Conservation (phyloP, 1,284 basidiomycete genomes). For the Boletus calvinii region DNA sequence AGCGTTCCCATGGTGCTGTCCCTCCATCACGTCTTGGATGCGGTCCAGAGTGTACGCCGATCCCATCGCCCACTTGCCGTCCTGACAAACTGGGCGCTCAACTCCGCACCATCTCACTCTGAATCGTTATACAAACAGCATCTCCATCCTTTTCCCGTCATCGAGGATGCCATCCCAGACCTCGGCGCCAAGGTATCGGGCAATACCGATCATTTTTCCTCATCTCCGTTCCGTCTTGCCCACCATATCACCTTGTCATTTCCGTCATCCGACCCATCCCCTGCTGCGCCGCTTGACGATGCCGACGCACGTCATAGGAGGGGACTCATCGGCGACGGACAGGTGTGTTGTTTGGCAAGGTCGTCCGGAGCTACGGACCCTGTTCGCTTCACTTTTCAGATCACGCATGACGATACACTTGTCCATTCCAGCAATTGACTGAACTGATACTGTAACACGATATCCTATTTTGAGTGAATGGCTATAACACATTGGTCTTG, state of each 20-base stretch:
- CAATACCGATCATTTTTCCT: conserved; percentile 13
- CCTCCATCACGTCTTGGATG: conserved; percentile 44
- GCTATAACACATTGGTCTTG: conserved; percentile 15
- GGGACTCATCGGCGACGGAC: conserved; percentile 22
- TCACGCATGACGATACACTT: conserved; percentile 25
- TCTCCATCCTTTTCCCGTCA: conserved; percentile 46
- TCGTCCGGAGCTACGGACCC: conserved; percentile 27
- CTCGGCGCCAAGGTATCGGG: conserved; percentile 18
- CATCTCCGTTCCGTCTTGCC: conserved; percentile 35
- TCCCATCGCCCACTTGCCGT: conserved; percentile 54
- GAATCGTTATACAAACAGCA: conserved; percentile 50
- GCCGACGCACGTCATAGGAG: conserved; percentile 26
- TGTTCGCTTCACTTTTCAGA: conserved; percentile 24
- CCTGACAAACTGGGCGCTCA: conserved; percentile 66
- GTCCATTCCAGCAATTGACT: conserved; percentile 1
- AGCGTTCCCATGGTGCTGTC: conserved; percentile 16
- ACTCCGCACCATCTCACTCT: conserved; percentile 29
- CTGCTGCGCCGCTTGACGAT: conserved; percentile 27
- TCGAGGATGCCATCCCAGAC: conserved; percentile 16
- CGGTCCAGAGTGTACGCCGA: conserved; percentile 50
- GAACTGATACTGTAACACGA: neutral
- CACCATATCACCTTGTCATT: conserved; percentile 47
- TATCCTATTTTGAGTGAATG: neutral
- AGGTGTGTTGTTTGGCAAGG: conserved; percentile 35
- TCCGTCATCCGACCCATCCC: conserved; percentile 30